phyloP scores from a whole-genome alignment of 2,329 filamentous ascomycete species.

The Aspergillus sp. region DNA sequence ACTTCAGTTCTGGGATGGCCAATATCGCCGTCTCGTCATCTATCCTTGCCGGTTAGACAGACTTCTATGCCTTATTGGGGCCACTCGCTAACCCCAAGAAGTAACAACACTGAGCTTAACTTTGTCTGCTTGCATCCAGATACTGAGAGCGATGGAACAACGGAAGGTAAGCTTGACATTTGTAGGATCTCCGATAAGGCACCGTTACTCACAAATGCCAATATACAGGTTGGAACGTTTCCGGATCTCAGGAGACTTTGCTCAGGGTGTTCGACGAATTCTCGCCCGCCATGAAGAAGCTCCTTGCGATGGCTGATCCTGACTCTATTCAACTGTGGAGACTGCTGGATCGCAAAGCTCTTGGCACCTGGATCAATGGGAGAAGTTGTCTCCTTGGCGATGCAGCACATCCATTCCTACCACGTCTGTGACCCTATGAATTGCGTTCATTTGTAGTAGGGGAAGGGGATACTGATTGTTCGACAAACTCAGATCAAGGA shows the following conservation, averaged over 20 bases:
- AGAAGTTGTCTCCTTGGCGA: background rate
- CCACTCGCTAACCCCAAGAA: background rate
- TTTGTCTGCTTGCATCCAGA: background rate
- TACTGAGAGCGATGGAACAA: constrained; percentile 1
- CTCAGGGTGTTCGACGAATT: constrained; percentile 4
- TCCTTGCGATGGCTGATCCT: background rate
- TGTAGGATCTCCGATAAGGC: background rate
- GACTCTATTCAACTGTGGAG: background rate
- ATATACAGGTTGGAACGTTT: background rate
- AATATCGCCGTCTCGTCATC: background rate
- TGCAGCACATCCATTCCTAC: constrained; percentile 1
- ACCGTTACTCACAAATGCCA: background rate
- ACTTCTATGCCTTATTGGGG: background rate
- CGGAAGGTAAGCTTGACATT: background rate
- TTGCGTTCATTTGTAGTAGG: background rate
- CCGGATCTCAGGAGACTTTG: background rate
- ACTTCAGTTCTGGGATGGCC: constrained; percentile 2
- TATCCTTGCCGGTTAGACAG: constrained; percentile 5
- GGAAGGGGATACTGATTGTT: background rate
- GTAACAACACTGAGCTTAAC: constrained; percentile 3
- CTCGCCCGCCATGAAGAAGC: background rate
- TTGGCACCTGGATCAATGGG: background rate
- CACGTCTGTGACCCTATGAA: background rate
- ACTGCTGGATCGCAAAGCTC: background rate
- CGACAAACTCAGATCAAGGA: background rate